A percentile compares a stretch with the other conserved stretches of the same genome.
Conservation (phyloP, 192 early-diverging fungal genomes). For the Martensiomyces pterosporus region DNA sequence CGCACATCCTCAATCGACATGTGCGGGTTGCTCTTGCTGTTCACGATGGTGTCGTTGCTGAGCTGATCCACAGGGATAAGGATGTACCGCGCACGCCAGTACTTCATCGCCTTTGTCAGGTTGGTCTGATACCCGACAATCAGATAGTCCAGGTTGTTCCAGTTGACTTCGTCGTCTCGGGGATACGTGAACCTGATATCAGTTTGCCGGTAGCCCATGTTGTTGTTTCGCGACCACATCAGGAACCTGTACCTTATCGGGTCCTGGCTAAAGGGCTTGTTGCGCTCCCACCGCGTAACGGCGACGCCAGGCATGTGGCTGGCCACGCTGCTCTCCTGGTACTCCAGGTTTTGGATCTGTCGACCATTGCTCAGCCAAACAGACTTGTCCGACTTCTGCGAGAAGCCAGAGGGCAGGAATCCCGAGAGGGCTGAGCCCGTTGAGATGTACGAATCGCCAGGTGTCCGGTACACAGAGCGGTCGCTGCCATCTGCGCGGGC, state of each 20-base stretch:
- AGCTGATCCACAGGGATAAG: conserved; percentile 77
- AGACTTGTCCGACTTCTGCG: conserved; percentile 19
- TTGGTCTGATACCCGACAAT: conserved; percentile 84
- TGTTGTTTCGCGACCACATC: conserved; percentile 78
- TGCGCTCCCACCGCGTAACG: conserved; percentile 76
- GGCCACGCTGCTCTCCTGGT: conserved; percentile 53
- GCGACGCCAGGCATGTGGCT: conserved; percentile 74
- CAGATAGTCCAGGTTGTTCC: conserved; percentile 92
- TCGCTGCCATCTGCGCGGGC: conserved; percentile 4
- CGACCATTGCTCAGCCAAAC: conserved; percentile 87
- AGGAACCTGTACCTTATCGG: conserved; percentile 70
- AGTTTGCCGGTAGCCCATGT: conserved; percentile 55
- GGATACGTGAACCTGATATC: conserved; percentile 73
- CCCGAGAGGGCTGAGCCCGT: conserved; percentile 2
- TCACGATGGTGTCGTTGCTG: conserved; percentile 50
- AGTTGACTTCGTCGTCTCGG: conserved; percentile 69
- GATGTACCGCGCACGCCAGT: conserved; percentile 87
- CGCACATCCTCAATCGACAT: conserved; percentile 87
- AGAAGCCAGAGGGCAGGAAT: conserved; percentile 5
- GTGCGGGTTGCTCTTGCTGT: conserved; percentile 54
- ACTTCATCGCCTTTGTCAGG: conserved; percentile 70
- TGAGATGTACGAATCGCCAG: conserved; percentile 4
- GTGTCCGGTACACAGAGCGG: background rate
- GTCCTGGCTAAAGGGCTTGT: conserved; percentile 54
- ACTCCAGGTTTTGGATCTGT: conserved; percentile 80